Evolutionary conservation across 306 rosid species (phyloP).

Genomic region (Astragalus glycyphyllos): DNA sequence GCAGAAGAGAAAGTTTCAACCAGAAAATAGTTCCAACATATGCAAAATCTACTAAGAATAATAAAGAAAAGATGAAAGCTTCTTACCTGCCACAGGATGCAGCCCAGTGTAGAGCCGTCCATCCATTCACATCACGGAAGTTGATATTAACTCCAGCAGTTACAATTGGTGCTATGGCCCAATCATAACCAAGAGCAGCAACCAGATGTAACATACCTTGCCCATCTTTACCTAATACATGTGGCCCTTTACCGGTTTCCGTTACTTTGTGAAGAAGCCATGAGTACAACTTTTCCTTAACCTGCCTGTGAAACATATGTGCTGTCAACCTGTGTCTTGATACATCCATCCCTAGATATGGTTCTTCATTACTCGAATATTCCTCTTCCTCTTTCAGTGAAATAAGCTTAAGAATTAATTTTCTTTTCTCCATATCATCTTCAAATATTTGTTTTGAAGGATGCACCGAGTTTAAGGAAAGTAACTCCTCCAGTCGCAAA

Average conservation of each 20-base stretch:
- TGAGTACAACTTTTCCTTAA: slow-evolving; percentile 74
- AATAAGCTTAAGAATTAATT: slow-evolving; percentile 63
- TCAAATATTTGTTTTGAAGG: slow-evolving; percentile 47
- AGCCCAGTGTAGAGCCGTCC: slow-evolving; percentile 97
- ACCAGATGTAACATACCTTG: slow-evolving; percentile 83
- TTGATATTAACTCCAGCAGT: slow-evolving; percentile 82
- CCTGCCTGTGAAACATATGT: slow-evolving; percentile 50
- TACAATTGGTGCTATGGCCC: slow-evolving; percentile 79
- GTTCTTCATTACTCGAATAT: slow-evolving; percentile 48
- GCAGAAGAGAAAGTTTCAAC: slow-evolving; percentile 13
- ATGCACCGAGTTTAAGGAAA: slow-evolving; percentile 50
- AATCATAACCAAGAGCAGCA: slow-evolving; percentile 87
- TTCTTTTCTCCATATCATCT: slow-evolving; percentile 54
- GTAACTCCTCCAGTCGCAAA: slow-evolving; percentile 59
- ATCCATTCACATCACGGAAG: slow-evolving; percentile 81
- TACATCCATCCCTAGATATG: slow-evolving; percentile 44
- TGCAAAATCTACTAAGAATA: slow-evolving; percentile 2
- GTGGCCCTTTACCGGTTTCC: slow-evolving; percentile 85
- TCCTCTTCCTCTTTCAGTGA: slow-evolving; percentile 78
- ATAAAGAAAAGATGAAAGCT: background rate
- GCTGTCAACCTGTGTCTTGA: slow-evolving; percentile 54
- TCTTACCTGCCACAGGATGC: slow-evolving; percentile 86
- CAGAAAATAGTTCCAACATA: slow-evolving; percentile 3
- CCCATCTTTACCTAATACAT: slow-evolving; percentile 65
- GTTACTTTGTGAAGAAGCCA: slow-evolving; percentile 79